Evolutionary conservation across 176 grass and related monocot species (phyloP).

Genomic region (Phragmites australis): DNA sequence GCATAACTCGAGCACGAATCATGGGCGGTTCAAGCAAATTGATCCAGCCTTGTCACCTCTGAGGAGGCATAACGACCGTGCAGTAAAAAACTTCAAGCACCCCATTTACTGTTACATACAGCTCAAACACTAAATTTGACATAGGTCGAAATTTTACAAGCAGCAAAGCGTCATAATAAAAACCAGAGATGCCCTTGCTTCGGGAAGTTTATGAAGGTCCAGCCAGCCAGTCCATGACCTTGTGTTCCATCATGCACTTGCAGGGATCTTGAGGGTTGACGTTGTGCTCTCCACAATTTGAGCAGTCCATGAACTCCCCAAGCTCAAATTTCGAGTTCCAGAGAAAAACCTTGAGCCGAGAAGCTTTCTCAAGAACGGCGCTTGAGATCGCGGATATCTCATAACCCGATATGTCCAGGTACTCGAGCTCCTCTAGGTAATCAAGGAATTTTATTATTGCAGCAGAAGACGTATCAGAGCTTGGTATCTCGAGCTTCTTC

Average conservation of each 20-base stretch:
- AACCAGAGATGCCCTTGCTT: neutral
- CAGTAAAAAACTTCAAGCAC: neutral
- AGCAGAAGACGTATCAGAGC: conserved; percentile 33
- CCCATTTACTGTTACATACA: neutral
- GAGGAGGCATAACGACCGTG: neutral
- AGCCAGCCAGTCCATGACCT: conserved; percentile 67
- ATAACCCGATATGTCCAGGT: conserved; percentile 75
- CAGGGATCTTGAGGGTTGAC: conserved; percentile 38
- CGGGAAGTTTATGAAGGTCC: conserved; percentile 30
- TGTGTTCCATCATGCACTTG: conserved; percentile 50
- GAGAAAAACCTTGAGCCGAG: conserved; percentile 52
- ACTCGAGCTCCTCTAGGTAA: conserved; percentile 56
- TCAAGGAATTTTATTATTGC: conserved; percentile 62
- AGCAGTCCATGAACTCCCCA: conserved; percentile 62
- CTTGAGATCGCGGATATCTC: conserved; percentile 54
- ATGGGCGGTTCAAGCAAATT: no score
- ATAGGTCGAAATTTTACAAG: neutral
- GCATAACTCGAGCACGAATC: no score
- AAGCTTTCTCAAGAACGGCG: conserved; percentile 52
- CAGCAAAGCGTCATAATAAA: neutral
- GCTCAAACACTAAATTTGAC: no score
- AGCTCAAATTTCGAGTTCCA: conserved; percentile 71
- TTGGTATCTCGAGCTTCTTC: conserved; percentile 68
- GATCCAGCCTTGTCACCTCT: no score
- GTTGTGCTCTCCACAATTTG: conserved; percentile 43